Evolutionary conservation across 129 eudicot genomes (phyloP).

Genomic region (Sambucus nigra): DNA sequence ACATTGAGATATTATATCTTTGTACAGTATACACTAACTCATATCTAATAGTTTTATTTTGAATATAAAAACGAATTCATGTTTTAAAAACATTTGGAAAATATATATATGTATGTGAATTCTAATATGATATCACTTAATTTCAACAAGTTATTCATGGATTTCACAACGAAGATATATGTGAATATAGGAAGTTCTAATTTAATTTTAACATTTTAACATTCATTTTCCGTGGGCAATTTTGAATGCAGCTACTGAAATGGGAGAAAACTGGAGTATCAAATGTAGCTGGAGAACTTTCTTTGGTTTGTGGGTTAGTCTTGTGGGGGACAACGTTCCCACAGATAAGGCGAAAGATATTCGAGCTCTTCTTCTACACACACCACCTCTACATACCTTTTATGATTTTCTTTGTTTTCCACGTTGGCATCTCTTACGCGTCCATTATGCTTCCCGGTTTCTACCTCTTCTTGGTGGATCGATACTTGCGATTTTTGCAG

Average conservation of each 20-base stretch:
- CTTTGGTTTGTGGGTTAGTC: slow-evolving; percentile 43
- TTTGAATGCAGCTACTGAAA: slow-evolving; percentile 67
- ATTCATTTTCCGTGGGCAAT: neutral
- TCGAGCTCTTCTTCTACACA: slow-evolving; percentile 69
- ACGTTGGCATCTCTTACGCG: slow-evolving; percentile 55
- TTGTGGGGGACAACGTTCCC: slow-evolving; percentile 62
- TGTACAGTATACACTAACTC: too few species aligned
- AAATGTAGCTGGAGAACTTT: slow-evolving; percentile 56
- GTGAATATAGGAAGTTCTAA: neutral
- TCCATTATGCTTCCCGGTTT: slow-evolving; percentile 71
- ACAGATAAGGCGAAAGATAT: slow-evolving; percentile 47
- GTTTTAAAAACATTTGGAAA: too few species aligned
- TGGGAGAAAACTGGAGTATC: slow-evolving; percentile 48
- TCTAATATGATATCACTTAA: too few species aligned
- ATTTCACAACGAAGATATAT: too few species aligned
- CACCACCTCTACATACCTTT: slow-evolving; percentile 64
- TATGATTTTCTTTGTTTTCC: slow-evolving; percentile 50
- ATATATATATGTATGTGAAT: too few species aligned
- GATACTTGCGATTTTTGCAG: slow-evolving; percentile 57
- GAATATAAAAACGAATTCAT: too few species aligned
- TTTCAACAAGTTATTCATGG: too few species aligned
- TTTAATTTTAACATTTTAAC: neutral
- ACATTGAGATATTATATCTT: too few species aligned
- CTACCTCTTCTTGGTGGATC: slow-evolving; percentile 65
- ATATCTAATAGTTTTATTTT: too few species aligned